Base-by-base conservation (phyloP, 169 alveolate species). In the Eimeria acervulina region DNA sequence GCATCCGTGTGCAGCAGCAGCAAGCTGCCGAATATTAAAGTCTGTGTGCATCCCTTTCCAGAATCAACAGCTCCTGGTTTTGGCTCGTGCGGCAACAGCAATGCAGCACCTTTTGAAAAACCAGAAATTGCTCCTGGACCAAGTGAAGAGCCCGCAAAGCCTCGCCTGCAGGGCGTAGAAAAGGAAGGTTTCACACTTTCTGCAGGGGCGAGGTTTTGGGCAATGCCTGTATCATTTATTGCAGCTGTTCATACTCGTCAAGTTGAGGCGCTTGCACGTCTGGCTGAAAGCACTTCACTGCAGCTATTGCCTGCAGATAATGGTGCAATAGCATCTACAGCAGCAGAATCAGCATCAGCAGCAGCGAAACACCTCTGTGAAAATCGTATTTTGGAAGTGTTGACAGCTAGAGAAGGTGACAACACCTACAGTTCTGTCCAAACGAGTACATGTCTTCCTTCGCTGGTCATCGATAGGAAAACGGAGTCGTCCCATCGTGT, bases 121-220 rank as follows among this genome's bases (percentile, higher is more conserved):
- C 66, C 93, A 38, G 93, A 13, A 36, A 7, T 66, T 38, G 55
- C 66, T 52, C 78, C 36, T 68, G 63, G 31, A 61, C 26, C 19
- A 21, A 28, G 51, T 10, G 33, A 26, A 21, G 44, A 21, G 59
- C 61, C 47, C 21, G 26, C 59, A 44, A n/a, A 38, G 63, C 91
- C 38, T 47, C 47, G 61, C 6, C 31, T 13, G 61, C 83, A 87
- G 93, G 83, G 38, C 38, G 23, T 17, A 3, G 44, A 17, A 40
- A 36, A 8, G 72, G 83, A 15, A 10, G 83, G 83, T 5, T 87
- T 87, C 21, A 23, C 83, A 63, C 63, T 87, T 59, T 8, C 93
- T 59, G 66, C 78, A 38, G 93, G 93, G 36, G 63, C 93, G 81
- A 81, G 93, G 66, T 87, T 87, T 70, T 87, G 93, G 93, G 93